Evolutionary conservation across 202 grass and related monocot genomes (phyloP).

Genomic region (Hordeum pubiflorum): DNA sequence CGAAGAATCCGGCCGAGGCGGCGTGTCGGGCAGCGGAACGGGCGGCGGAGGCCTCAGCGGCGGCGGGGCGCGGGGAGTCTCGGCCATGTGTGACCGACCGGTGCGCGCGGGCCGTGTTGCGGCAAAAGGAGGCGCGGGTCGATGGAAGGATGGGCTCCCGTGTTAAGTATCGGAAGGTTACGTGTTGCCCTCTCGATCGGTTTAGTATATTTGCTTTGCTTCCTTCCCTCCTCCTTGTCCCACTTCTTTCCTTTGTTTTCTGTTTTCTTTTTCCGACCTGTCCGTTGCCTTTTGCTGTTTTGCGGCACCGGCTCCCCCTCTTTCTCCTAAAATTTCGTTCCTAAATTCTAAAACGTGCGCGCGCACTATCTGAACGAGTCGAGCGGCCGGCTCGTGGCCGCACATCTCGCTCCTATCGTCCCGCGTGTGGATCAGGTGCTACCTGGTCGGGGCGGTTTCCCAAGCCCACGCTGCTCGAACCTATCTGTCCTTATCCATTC

Average conservation of each 20-base stretch:
- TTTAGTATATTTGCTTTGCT: slow-evolving; percentile 1
- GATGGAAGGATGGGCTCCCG: slow-evolving; percentile 9
- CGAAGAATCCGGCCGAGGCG: not conserved
- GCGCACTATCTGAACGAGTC: too few species aligned
- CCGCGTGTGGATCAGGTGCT: too few species aligned
- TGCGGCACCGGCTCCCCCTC: not conserved
- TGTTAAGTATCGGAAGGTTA: slow-evolving; percentile 31
- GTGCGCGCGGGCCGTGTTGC: not conserved
- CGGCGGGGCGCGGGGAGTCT: slow-evolving; percentile 25
- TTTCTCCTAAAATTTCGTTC: not conserved
- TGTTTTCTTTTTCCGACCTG: not conserved
- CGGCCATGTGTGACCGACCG: slow-evolving; percentile 19
- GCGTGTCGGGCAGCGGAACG: slow-evolving; percentile 16
- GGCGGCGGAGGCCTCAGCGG: slow-evolving; percentile 31
- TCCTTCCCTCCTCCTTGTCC: not conserved
- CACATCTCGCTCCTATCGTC: too few species aligned
- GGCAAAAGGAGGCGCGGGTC: not conserved
- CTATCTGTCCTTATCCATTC: too few species aligned
- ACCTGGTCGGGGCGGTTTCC: too few species aligned
- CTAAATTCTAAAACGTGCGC: too few species aligned
- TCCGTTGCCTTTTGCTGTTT: not conserved
- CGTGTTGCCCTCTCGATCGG: slow-evolving; percentile 21
- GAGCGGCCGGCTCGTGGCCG: too few species aligned
- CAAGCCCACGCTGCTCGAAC: too few species aligned
- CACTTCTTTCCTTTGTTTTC: not conserved